Percentiles rank a stretch among this genome's conserved stretches.
phyloP scores from a whole-genome alignment of 176 grass and related monocot species.

The Phoenix dactylifera region DNA sequence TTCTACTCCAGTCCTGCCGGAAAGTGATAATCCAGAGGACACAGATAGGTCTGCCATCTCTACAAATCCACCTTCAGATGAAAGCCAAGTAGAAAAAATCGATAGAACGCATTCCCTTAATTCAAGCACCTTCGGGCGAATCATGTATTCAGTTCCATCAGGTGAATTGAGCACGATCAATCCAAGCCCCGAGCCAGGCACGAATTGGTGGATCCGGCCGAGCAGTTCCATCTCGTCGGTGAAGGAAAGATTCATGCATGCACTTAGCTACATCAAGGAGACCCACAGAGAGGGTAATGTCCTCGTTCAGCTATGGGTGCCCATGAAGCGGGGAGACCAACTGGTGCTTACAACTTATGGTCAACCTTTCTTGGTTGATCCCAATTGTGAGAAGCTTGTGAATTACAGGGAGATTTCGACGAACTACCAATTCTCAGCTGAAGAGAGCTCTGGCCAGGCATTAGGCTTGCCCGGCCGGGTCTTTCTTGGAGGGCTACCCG shows the following conservation, averaged over 20 bases:
- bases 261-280: slow-evolving; percentile 48
- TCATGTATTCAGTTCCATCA: neutral
- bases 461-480: slow-evolving; percentile 75
- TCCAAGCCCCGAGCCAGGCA: slow-evolving; percentile 1
- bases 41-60: neutral
- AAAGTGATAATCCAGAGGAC: neutral
- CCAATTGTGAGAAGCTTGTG: slow-evolving; percentile 43
- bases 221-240: slow-evolving; percentile 19
- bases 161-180: neutral
- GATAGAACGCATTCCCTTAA: neutral
- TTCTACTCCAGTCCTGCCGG: slow-evolving; percentile 2
- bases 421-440: slow-evolving; percentile 52
- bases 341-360: slow-evolving; percentile 56
- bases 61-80: neutral
- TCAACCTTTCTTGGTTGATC: slow-evolving; percentile 65
- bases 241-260: slow-evolving; percentile 49
- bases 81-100: neutral
- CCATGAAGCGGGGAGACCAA: slow-evolving; percentile 34
- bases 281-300: slow-evolving; percentile 41
- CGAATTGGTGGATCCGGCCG: slow-evolving; percentile 25
- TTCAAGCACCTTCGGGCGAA: neutral
- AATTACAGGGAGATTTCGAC: slow-evolving; percentile 68
- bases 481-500: slow-evolving; percentile 64
- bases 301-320: slow-evolving; percentile 90
- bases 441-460: slow-evolving; percentile 28